phyloP scores from a whole-genome alignment of 1,284 basidiomycete genomes.

The Leccinum pallidistipes region DNA sequence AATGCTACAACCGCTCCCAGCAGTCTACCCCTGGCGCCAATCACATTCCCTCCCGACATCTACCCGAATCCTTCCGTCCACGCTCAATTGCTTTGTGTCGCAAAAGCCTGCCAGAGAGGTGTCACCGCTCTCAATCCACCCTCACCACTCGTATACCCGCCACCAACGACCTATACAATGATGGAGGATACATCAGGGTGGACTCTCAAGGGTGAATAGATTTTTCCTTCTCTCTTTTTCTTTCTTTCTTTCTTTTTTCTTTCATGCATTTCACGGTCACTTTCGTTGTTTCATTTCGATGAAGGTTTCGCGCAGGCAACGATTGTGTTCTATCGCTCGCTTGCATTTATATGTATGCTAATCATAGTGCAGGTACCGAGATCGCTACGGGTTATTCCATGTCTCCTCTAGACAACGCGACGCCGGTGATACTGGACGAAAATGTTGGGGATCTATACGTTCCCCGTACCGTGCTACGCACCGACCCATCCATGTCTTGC shows the following conservation, averaged over 20 bases:
- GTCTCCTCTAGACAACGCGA: slow-evolving; percentile 33
- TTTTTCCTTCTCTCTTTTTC: slow-evolving; percentile 1
- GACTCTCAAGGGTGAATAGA: slow-evolving; percentile 34
- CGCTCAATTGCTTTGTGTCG: slow-evolving; percentile 55
- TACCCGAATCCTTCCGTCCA: slow-evolving; percentile 48
- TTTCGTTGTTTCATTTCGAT: slow-evolving; percentile 2
- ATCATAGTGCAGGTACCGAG: slow-evolving; percentile 27
- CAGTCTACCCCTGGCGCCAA: slow-evolving; percentile 18
- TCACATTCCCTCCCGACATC: slow-evolving; percentile 41
- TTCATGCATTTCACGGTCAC: background rate
- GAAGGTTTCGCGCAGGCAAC: slow-evolving; percentile 18
- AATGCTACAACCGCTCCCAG: slow-evolving; percentile 26
- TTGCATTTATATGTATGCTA: slow-evolving; percentile 22
- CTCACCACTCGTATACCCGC: slow-evolving; percentile 19
- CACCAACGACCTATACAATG: slow-evolving; percentile 24
- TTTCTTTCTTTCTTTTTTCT: background rate
- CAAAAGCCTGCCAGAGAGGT: slow-evolving; percentile 61
- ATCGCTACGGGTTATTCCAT: slow-evolving; percentile 34
- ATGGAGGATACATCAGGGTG: slow-evolving; percentile 24
- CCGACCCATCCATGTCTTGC: slow-evolving; percentile 12
- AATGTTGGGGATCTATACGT: slow-evolving; percentile 15
- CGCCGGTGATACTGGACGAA: slow-evolving; percentile 32
- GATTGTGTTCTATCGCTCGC: slow-evolving; percentile 6
- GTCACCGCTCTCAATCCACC: slow-evolving; percentile 56
- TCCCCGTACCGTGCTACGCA: slow-evolving; percentile 29